Conservation (phyloP, 2,329 filamentous ascomycete species). For the Fusarium sp. region DNA sequence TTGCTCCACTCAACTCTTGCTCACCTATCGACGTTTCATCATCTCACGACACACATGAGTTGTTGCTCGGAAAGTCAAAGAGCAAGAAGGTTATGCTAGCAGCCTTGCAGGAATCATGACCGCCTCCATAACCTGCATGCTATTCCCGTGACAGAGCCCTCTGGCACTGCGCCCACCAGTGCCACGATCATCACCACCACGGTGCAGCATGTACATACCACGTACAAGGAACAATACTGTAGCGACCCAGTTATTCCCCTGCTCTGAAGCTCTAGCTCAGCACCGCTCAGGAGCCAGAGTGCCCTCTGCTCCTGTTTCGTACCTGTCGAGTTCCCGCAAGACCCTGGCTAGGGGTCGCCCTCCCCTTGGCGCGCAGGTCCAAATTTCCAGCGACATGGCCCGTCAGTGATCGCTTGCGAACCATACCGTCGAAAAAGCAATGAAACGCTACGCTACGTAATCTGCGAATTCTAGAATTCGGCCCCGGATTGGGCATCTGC, state of each 20-base stretch:
- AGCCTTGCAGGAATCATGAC: slow-evolving; percentile 8
- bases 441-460: slow-evolving; percentile 32
- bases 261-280: slow-evolving; percentile 23
- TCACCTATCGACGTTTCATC: slow-evolving; percentile 36
- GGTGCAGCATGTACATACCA: slow-evolving; percentile 15
- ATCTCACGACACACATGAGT: slow-evolving; percentile 12
- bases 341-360: slow-evolving; percentile 45
- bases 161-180: slow-evolving; percentile 3
- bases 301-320: slow-evolving; percentile 38
- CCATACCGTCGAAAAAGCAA: slow-evolving; percentile 36
- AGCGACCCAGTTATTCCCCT: slow-evolving; percentile 22
- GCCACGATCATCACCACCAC: neutral
- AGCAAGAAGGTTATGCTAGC: neutral
- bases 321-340: slow-evolving; percentile 20
- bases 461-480: slow-evolving; percentile 34
- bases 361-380: slow-evolving; percentile 43
- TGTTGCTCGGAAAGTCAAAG: slow-evolving; percentile 3
- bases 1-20: slow-evolving; percentile 21
- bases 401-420: slow-evolving; percentile 26
- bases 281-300: slow-evolving; percentile 27
- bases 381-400: slow-evolving; percentile 45
- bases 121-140: slow-evolving; percentile 1
- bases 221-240: slow-evolving; percentile 15
- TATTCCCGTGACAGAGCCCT: slow-evolving; percentile 14
- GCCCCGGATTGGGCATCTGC: slow-evolving; percentile 28